Conservation (phyloP, 371 early-diverging fungal species). For the Mucor piriformis region DNA sequence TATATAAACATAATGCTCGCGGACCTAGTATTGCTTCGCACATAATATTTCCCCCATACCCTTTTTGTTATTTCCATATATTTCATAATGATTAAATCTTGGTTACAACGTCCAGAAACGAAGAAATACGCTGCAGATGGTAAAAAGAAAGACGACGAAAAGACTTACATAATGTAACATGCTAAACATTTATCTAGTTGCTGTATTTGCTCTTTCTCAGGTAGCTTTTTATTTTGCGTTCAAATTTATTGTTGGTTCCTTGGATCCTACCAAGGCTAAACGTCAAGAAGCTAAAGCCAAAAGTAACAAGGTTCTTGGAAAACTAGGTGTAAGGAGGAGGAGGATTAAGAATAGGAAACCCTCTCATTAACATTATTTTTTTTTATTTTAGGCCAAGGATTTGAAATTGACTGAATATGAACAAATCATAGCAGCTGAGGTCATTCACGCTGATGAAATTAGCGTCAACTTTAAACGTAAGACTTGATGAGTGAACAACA, state of each 20-base stretch:
- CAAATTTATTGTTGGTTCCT: constrained; percentile 72
- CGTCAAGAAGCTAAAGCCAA: constrained; percentile 75
- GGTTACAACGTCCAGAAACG: constrained; percentile 60
- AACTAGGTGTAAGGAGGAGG: constrained; percentile 66
- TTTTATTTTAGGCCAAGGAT: constrained; percentile 53
- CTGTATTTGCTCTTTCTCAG: constrained; percentile 80
- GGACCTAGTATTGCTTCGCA: too few species aligned
- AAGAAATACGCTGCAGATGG: constrained; percentile 70
- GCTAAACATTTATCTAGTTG: constrained; percentile 43
- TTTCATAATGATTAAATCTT: constrained; percentile 38
- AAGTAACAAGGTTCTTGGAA: constrained; percentile 68
- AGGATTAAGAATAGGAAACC: background rate
- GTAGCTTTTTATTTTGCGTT: constrained; percentile 86
- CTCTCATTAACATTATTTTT: background rate
- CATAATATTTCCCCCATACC: constrained; percentile 4
- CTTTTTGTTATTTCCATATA: constrained; percentile 5
- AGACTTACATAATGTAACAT: background rate
- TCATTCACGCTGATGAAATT: constrained; percentile 92
- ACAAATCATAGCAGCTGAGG: constrained; percentile 91
- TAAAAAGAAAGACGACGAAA: constrained; percentile 22
- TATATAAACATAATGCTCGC: too few species aligned
- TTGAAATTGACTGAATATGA: constrained; percentile 90
- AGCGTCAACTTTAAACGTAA: constrained; percentile 80
- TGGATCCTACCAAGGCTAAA: constrained; percentile 78
- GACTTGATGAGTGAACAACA: background rate